A percentile compares a stretch with the other conserved stretches of the same genome.
Conservation (phyloP, 129 eudicot genomes). For the Logfia minima region DNA sequence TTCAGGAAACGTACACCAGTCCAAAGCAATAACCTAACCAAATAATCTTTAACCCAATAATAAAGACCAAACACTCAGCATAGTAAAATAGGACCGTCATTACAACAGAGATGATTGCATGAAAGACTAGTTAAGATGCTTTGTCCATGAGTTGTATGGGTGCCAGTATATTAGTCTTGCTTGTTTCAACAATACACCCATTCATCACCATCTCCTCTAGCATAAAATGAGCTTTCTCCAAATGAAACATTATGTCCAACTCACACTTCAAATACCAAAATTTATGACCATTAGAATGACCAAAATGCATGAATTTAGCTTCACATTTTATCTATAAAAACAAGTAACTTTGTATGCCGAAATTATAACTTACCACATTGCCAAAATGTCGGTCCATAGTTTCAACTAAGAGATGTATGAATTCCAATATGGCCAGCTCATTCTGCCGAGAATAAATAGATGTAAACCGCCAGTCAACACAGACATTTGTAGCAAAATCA, state of each 20-base stretch:
- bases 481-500: neutral
- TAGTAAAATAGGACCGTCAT: neutral
- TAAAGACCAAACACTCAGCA: neutral
- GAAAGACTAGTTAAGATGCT: conserved; percentile 43
- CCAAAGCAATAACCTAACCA: neutral
- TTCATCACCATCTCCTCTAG: conserved; percentile 98
- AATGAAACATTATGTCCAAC: conserved; percentile 89
- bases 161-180: conserved; percentile 73
- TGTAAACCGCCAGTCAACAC: neutral
- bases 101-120: conserved; percentile 15
- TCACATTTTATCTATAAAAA: neutral
- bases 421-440: conserved; percentile 82
- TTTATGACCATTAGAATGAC: neutral
- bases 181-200: conserved; percentile 86
- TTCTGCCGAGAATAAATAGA: conserved; percentile 35
- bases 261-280: conserved; percentile 56
- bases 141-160: conserved; percentile 95
- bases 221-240: conserved; percentile 98
- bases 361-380: conserved; percentile 62
- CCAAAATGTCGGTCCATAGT: conserved; percentile 98
- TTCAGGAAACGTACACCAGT: neutral
- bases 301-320: conserved; percentile 11
- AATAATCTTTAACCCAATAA: neutral
- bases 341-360: neutral
- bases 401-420: conserved; percentile 78